These are phyloP conservation scores for Penicillium taxi DNA, from an alignment of 495 filamentous ascomycete species.

Conservation along the genomic window DNA sequence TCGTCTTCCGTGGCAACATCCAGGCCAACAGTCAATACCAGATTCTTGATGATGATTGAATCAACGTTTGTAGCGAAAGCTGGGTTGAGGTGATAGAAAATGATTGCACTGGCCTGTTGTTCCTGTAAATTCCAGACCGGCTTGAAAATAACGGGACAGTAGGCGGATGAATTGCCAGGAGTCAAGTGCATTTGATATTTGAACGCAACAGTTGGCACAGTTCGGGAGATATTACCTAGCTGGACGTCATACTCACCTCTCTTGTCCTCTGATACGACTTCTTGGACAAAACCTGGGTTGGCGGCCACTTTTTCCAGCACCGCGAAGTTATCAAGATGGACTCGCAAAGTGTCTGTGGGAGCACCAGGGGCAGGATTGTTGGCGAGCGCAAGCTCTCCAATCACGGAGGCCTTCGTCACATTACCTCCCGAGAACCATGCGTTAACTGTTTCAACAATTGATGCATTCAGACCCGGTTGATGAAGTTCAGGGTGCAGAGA, in stretches of 20 bases:
- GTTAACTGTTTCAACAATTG: slow-evolving; percentile 84
- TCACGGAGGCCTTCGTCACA: slow-evolving; percentile 62
- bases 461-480: slow-evolving; percentile 75
- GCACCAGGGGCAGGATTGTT: slow-evolving; percentile 57
- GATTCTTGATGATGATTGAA: slow-evolving; percentile 64
- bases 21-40: slow-evolving; percentile 72
- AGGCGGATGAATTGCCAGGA: slow-evolving; percentile 48
- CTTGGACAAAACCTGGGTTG: slow-evolving; percentile 80
- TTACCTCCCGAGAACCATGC: slow-evolving; percentile 71
- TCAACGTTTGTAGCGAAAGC: slow-evolving; percentile 40
- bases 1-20: slow-evolving; percentile 46
- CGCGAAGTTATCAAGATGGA: slow-evolving; percentile 85
- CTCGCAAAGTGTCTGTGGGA: slow-evolving; percentile 45
- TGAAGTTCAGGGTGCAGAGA: slow-evolving; percentile 77
- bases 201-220: slow-evolving; percentile 67
- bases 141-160: slow-evolving; percentile 69
- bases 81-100: slow-evolving; percentile 83
- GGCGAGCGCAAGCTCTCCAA: slow-evolving; percentile 84
- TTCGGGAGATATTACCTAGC: slow-evolving; percentile 59
- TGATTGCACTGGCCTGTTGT: slow-evolving; percentile 70
- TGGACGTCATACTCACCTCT: slow-evolving; percentile 77
- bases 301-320: slow-evolving; percentile 91
- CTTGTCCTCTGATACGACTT: slow-evolving; percentile 46
- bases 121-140: slow-evolving; percentile 79
- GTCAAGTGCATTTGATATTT: slow-evolving; percentile 90